Evolutionary conservation across 306 rosid species (phyloP), one percentile per base, ranked within the genome.

Genomic region (Corylus heterophylla): DNA sequence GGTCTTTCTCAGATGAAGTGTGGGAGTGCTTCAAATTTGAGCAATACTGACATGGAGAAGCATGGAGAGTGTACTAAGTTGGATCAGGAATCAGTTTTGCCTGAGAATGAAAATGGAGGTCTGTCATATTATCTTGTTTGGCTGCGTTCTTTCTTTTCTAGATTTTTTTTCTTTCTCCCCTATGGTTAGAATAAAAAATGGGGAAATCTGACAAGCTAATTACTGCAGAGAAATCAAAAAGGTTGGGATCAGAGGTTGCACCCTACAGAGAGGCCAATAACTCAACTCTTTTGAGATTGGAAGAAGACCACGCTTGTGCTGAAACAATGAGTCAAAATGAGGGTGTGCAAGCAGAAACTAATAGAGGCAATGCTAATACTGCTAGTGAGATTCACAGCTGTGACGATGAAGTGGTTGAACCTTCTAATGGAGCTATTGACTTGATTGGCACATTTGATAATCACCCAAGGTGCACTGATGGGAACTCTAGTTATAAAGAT

Each of bases 391-490:
- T 80, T 74, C 68, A 42, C 52, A 78, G n/a, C 79, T 29, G 78
- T 79, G 37, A 62, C 76, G 71, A 81, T 81, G 85, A 85, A 77
- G 64, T 44, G 25, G 54, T 17, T 67, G 88, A 90, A 79, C 87
- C 86, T n/a, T 82, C 81, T 47, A n/a, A 73, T 39, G 88, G 86
- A 75, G 94, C 86, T 66, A 83, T 90, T 78, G 93, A 91, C 85
- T 85, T 93, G 83, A 90, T 93, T 78, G 89, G 93, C 31, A 78
- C 82, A 62, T 86, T 93, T 80, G 86, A 82, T 59, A 76, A 78
- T 80, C 50, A 73, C 55, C 83, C 89, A 1, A 84, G 68, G 71
- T 82, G 76, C 72, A 79, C 61, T 27, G 42, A 74, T 81, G 83
- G 78, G 78, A 45, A 59, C 37, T 80, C 80, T 62, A 49, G 78